Percentiles rank a stretch among this genome's conserved stretches.
phyloP scores from a whole-genome alignment of 2,329 filamentous ascomycete genomes.

The Aspergillus calidoustus region DNA sequence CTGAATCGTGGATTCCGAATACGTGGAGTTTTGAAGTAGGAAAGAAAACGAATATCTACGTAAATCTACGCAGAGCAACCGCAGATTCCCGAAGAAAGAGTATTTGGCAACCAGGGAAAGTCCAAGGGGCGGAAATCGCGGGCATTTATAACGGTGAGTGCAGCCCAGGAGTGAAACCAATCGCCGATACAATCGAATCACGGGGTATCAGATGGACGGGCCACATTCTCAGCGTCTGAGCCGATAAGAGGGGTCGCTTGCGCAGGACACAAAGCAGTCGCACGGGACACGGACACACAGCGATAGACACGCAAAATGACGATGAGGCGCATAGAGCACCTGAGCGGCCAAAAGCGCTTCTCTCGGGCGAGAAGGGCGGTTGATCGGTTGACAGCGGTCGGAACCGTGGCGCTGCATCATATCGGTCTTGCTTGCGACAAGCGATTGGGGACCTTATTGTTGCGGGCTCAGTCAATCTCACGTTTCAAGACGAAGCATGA shows the following conservation, averaged over 20 bases:
- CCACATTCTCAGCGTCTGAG: conserved; percentile 13
- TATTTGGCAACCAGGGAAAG: background rate
- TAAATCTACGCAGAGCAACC: conserved; percentile 11
- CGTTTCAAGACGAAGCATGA: conserved; percentile 1
- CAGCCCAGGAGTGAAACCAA: conserved; percentile 5
- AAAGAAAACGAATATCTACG: conserved; percentile 11
- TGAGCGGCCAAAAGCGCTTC: conserved; percentile 7
- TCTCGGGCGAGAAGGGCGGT: conserved; percentile 17
- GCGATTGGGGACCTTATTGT: conserved; percentile 1
- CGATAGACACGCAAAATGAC: conserved; percentile 8
- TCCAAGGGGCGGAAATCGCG: conserved; percentile 8
- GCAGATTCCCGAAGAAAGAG: background rate
- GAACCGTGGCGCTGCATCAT: background rate
- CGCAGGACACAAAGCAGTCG: background rate
- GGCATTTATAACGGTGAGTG: conserved; percentile 6
- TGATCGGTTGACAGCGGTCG: conserved; percentile 9
- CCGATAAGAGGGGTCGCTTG: conserved; percentile 8
- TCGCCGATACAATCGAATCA: conserved; percentile 9
- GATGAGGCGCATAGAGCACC: conserved; percentile 6
- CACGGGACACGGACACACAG: conserved; percentile 9
- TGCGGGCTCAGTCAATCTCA: background rate
- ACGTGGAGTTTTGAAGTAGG: background rate
- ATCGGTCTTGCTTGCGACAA: background rate
- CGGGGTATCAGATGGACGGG: conserved; percentile 4
- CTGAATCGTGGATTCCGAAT: background rate